Conservation (phyloP, 768 basidiomycete genomes). For the Hysterangium stoloniferum region DNA sequence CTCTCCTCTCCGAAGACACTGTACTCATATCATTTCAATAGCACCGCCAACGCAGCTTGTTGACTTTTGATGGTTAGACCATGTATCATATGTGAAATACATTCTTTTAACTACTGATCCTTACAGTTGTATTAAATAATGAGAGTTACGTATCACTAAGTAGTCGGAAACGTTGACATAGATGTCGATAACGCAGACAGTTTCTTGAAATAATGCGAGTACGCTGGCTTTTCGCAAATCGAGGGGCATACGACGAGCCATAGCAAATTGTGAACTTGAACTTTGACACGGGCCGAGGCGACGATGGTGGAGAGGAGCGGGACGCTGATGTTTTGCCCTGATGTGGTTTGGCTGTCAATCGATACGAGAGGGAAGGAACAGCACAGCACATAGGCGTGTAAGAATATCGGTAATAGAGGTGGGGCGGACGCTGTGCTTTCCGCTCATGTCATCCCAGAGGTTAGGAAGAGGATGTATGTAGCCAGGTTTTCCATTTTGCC, state of each 20-base stretch:
- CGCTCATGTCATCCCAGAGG: slow-evolving; percentile 19
- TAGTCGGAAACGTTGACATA: slow-evolving; percentile 55
- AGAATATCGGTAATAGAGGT: slow-evolving; percentile 66
- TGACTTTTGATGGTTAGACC: too few species aligned
- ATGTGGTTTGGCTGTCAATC: slow-evolving; percentile 46
- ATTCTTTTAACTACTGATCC: too few species aligned
- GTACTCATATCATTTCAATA: slow-evolving; percentile 28
- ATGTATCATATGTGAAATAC: too few species aligned
- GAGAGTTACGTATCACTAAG: too few species aligned
- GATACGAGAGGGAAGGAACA: slow-evolving; percentile 46
- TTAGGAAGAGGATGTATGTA: slow-evolving; percentile 54
- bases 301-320: slow-evolving; percentile 62
- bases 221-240: slow-evolving; percentile 53
- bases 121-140: too few species aligned
- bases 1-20: neutral
- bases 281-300: slow-evolving; percentile 42
- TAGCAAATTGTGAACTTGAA: slow-evolving; percentile 50
- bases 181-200: slow-evolving; percentile 57
- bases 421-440: slow-evolving; percentile 28
- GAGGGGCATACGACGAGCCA: slow-evolving; percentile 60
- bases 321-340: slow-evolving; percentile 46
- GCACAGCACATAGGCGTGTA: slow-evolving; percentile 58
- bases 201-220: slow-evolving; percentile 46
- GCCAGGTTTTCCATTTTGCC: slow-evolving; percentile 60
- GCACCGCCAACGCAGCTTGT: slow-evolving; percentile 38